Base-by-base conservation (phyloP, 805 yeast genomes). In the Lachancea quebecensis region DNA sequence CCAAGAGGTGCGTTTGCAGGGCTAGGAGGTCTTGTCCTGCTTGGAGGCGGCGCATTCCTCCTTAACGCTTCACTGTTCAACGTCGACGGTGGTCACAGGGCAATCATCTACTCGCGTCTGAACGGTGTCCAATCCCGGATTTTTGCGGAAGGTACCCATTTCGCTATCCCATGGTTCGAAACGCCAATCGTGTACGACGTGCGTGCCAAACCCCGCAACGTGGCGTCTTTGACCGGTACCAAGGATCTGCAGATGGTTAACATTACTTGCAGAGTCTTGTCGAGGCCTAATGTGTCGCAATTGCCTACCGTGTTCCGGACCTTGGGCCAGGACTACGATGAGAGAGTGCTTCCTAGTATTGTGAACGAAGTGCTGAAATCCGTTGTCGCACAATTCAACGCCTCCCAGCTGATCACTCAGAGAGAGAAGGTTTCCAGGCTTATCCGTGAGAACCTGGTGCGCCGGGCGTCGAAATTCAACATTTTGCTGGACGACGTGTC, bases 31-130 rank as follows among this genome's bases (percentile, higher is more conserved):
- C 54, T 82, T 16, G 46, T 82, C 1, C 52, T 78, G 5, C 61
- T 82, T 4, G 84, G 81, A 44, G 81, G 78, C 43, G 82, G 79
- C 47, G 76, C 79, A 2, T 41, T 77, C 36, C 60, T 74, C 21
- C 51, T 76, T 33, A 78, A 81, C 54, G 69, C 78, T 35, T 72
- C 89, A 1, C 68, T 84, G 31, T 84, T 81, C 69, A 84, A 82
- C 63, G 99, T 93, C 49, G 98, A 93, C 67, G 99, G 99, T 79
- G 99, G 99, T 68, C 98, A 91, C 67, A 77, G 99, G 62, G 99
- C 97, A 14, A 90, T 93, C 59, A 77, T 93, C 33, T 93, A 93
- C 65, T 88, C 95, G 21, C 80, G 99, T 62, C 41, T 89, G 25
- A 75, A 79, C 41, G 99, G 99, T 62, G 82, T 93, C 39, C 85